Evolutionary conservation across 352 stramenopile genomes (phyloP).

Genomic region (Globisporangium yorkense): DNA sequence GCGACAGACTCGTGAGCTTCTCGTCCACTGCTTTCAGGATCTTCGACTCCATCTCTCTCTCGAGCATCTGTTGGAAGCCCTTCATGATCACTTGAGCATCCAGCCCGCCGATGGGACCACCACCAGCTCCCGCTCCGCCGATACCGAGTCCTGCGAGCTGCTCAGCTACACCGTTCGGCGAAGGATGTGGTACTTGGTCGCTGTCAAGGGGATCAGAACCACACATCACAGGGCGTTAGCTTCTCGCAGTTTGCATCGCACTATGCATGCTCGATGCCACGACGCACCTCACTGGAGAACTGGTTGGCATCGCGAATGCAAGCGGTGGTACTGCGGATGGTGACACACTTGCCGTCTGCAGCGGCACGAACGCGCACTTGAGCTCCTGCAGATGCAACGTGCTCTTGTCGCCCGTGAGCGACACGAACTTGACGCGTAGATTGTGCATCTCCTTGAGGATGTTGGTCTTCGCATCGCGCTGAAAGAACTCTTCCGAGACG

Average conservation of each 20-base stretch:
- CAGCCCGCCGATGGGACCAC: slow-evolving; percentile 6
- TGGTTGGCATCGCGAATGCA: neutral
- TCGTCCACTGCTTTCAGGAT: slow-evolving; percentile 51
- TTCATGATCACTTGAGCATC: slow-evolving; percentile 39
- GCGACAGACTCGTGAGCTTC: slow-evolving; percentile 45
- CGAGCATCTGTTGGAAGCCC: slow-evolving; percentile 53
- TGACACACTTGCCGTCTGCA: slow-evolving; percentile 15
- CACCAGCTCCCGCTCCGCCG: neutral
- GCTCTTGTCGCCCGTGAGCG: slow-evolving; percentile 51
- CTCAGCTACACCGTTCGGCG: neutral
- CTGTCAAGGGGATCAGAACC: no score
- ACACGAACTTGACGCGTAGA: slow-evolving; percentile 71
- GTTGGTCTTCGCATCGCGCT: slow-evolving; percentile 33
- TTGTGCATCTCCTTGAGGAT: slow-evolving; percentile 49
- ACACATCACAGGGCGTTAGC: no score
- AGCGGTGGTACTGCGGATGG: slow-evolving; percentile 1
- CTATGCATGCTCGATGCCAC: neutral
- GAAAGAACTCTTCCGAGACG: slow-evolving; percentile 41
- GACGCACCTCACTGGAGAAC: neutral
- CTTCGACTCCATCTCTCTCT: slow-evolving; percentile 63
- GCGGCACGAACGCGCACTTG: slow-evolving; percentile 32
- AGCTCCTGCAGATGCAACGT: slow-evolving; percentile 31
- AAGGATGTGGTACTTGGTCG: no score
- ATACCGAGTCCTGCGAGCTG: slow-evolving; percentile 7
- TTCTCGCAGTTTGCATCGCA: no score